These are phyloP conservation scores for Alnus glutinosa DNA, from an alignment of 306 rosid species.

Conservation along the genomic window DNA sequence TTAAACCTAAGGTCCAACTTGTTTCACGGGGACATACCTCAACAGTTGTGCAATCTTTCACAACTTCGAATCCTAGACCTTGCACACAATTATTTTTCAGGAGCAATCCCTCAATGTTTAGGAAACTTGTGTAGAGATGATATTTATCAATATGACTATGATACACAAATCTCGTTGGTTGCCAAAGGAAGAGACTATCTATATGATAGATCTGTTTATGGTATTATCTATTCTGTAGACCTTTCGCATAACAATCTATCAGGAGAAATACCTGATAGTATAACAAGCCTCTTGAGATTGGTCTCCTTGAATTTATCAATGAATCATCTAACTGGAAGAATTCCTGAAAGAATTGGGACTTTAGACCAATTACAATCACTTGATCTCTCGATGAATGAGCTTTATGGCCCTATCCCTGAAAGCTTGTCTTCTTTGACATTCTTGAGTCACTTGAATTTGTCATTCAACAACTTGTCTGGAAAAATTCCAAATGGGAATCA, in stretches of 20 bases:
- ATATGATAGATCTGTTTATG: too few species aligned
- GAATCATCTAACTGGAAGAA: constrained; percentile 20
- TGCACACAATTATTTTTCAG: neutral
- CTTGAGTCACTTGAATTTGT: constrained; percentile 9
- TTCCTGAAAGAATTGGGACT: constrained; percentile 1
- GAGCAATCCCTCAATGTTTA: neutral
- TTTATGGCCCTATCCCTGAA: constrained; percentile 13
- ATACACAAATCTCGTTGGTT: neutral
- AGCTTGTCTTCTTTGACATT: constrained; percentile 18
- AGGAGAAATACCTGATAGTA: constrained; percentile 17
- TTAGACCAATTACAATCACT: neutral
- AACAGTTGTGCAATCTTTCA: neutral
- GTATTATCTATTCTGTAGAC: neutral
- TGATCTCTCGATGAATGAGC: constrained; percentile 14
- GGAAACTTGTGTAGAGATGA: neutral
- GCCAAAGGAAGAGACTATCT: neutral
- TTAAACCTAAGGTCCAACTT: neutral
- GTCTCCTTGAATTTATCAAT: constrained; percentile 11
- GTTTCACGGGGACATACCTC: neutral
- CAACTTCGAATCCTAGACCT: neutral
- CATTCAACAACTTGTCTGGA: constrained; percentile 9
- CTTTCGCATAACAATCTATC: constrained; percentile 14
- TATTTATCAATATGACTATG: neutral
- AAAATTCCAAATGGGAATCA: constrained; percentile 20
- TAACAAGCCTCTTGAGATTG: neutral